These are phyloP conservation scores for Candida neerlandica DNA, from an alignment of 1,139 yeast species.

Conservation along the genomic window DNA sequence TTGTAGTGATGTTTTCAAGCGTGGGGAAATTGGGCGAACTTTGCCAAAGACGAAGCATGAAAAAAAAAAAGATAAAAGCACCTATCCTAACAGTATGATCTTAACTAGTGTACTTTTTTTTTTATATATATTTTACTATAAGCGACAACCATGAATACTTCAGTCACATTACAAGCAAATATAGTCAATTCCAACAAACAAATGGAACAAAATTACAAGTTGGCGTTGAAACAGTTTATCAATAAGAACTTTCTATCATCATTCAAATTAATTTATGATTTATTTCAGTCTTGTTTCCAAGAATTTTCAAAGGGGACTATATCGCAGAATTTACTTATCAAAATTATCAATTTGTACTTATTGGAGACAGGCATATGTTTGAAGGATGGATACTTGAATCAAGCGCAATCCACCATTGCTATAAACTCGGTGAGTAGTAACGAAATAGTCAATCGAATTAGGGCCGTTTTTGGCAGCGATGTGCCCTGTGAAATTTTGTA, in stretches of 20 bases:
- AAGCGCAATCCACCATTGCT: slow-evolving; percentile 19
- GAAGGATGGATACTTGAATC: slow-evolving; percentile 20
- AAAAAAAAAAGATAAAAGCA: background rate
- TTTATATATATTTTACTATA: too few species aligned
- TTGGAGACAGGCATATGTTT: slow-evolving; percentile 38
- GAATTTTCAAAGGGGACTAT: slow-evolving; percentile 30
- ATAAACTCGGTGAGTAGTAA: slow-evolving; percentile 25
- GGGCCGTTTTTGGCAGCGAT: slow-evolving; percentile 13
- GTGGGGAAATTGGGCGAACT: background rate
- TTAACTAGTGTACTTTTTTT: too few species aligned
- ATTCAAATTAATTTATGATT: slow-evolving; percentile 28
- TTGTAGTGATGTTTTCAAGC: background rate
- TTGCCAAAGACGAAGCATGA: background rate
- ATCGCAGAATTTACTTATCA: slow-evolving; percentile 31
- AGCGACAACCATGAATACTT: slow-evolving; percentile 12
- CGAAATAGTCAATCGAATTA: slow-evolving; percentile 20
- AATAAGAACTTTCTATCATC: slow-evolving; percentile 42
- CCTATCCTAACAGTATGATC: too few species aligned
- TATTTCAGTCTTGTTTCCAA: slow-evolving; percentile 26
- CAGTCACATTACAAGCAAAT: slow-evolving; percentile 9
- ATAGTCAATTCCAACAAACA: slow-evolving; percentile 17
- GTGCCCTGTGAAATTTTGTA: slow-evolving; percentile 40
- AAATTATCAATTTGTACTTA: slow-evolving; percentile 40
- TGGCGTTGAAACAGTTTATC: slow-evolving; percentile 44
- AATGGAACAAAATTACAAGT: slow-evolving; percentile 32